Percentiles rank a stretch among this genome's conserved stretches.
Conservation (phyloP, 805 yeast genomes). For the Candida ponderosae region DNA sequence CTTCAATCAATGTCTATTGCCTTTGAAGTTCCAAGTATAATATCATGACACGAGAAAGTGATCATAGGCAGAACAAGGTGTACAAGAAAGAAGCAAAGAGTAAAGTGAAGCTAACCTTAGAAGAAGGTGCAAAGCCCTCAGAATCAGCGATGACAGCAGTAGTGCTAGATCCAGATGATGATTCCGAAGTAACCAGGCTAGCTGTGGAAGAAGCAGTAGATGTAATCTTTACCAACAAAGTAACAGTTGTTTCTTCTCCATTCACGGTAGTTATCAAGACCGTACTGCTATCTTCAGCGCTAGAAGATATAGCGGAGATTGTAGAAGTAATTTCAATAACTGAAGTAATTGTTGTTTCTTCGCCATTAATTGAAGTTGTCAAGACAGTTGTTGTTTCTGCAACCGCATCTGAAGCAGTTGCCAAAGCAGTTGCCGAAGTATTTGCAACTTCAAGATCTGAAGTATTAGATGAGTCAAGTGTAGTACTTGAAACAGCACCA, state of each 20-base stretch:
- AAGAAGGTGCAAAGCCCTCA: background rate
- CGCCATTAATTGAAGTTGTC: constrained; percentile 6
- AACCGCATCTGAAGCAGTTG: background rate
- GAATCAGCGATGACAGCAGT: too few relatives aligned
- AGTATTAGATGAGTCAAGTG: background rate
- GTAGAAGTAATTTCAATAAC: constrained; percentile 4
- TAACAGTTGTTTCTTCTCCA: too few relatives aligned
- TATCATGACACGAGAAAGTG: too few relatives aligned
- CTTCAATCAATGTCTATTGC: too few relatives aligned
- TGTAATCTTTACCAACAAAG: too few relatives aligned
- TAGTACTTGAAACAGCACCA: background rate
- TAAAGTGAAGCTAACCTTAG: background rate
- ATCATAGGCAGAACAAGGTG: background rate
- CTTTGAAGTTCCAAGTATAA: too few relatives aligned
- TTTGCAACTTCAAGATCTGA: background rate
- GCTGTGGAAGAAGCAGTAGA: too few relatives aligned
- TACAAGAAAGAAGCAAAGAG: background rate
- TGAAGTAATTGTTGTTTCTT: constrained; percentile 6
- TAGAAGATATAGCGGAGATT: constrained; percentile 17
- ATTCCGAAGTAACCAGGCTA: too few relatives aligned
- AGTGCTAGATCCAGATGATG: background rate
- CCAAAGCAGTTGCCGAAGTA: background rate
- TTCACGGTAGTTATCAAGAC: too few relatives aligned
- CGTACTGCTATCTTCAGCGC: background rate
- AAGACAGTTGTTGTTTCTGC: constrained; percentile 9